These are phyloP conservation scores for Phytophthora rubi DNA, from an alignment of 352 stramenopile genomes.

Conservation along the genomic window DNA sequence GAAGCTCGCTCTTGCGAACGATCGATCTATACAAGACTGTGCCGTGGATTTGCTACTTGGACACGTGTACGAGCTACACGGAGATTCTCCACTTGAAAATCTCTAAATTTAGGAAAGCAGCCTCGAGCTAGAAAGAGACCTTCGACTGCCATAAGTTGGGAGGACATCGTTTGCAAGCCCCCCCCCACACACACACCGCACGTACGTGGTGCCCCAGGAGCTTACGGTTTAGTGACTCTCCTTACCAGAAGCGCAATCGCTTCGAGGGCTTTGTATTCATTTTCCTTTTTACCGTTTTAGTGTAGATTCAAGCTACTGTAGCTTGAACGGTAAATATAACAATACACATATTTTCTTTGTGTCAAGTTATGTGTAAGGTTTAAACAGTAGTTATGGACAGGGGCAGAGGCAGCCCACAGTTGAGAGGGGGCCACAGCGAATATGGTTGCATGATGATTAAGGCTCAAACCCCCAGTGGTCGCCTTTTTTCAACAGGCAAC, in stretches of 20 bases:
- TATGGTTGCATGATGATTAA: too few relatives aligned
- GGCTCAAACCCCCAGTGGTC: too few relatives aligned
- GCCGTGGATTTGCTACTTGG: background rate
- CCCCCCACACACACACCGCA: background rate
- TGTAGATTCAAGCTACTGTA: too few relatives aligned
- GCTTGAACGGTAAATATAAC: too few relatives aligned
- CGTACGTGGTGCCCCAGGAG: background rate
- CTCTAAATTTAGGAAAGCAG: background rate
- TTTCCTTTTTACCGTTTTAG: too few relatives aligned
- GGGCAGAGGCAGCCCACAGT: too few relatives aligned
- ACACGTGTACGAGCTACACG: background rate
- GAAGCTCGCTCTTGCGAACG: background rate
- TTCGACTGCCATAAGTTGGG: background rate
- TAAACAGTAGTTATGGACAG: too few relatives aligned
- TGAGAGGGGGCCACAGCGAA: too few relatives aligned
- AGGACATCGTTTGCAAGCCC: constrained; percentile 1
- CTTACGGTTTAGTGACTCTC: background rate
- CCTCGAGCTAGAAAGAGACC: background rate
- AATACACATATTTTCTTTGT: too few relatives aligned
- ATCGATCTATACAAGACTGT: background rate
- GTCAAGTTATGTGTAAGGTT: too few relatives aligned
- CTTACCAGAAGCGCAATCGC: too few relatives aligned
- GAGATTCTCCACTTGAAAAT: background rate
- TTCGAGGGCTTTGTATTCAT: too few relatives aligned
- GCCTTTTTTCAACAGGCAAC: background rate